These are phyloP conservation scores for Cerioporus squamosus DNA, from an alignment of 1,284 basidiomycete genomes.

Conservation along the genomic window DNA sequence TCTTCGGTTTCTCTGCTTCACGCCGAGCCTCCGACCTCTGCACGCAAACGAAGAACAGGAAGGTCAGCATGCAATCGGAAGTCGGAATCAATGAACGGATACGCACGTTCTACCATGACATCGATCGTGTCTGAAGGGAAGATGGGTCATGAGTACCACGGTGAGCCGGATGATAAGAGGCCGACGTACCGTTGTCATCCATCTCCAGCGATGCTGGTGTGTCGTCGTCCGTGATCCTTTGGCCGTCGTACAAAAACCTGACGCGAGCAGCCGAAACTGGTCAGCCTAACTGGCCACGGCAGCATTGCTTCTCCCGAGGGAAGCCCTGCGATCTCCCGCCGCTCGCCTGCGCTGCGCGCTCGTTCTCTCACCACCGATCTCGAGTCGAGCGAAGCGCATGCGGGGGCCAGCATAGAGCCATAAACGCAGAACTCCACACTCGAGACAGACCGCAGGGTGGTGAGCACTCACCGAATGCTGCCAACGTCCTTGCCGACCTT, in stretches of 20 bases:
- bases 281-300: background rate
- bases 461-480: constrained; percentile 77
- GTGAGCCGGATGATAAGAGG: background rate
- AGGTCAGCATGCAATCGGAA: background rate
- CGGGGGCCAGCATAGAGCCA: no score
- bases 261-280: background rate
- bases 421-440: background rate
- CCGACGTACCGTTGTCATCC: constrained; percentile 77
- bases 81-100: background rate
- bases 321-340: background rate
- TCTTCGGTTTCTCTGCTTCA: constrained; percentile 15
- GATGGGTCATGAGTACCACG: constrained; percentile 1
- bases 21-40: constrained; percentile 42
- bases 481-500: constrained; percentile 91
- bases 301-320: no score
- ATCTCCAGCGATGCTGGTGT: constrained; percentile 84
- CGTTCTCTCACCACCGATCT: no score
- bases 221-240: constrained; percentile 82
- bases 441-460: background rate
- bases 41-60: constrained; percentile 1
- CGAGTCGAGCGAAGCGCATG: no score
- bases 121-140: constrained; percentile 74
- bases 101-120: constrained; percentile 92
- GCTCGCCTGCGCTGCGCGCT: background rate
- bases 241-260: constrained; percentile 89